Evolutionary conservation across 108 stramenopile species (phyloP).

Genomic region (Licmophora abbreviata): DNA sequence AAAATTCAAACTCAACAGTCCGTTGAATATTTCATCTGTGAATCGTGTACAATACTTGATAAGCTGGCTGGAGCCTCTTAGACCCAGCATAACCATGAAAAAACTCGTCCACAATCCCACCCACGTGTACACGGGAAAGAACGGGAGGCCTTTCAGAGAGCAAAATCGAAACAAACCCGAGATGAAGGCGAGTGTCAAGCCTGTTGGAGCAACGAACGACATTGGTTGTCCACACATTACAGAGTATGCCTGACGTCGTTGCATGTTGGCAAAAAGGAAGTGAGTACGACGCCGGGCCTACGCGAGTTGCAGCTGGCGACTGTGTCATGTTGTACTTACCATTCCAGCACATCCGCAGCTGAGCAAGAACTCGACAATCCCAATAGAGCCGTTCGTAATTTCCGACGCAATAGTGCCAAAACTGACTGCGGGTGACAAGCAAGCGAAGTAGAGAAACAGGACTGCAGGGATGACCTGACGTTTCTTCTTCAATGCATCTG

Average conservation of each 20-base stretch:
- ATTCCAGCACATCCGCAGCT: slow-evolving; percentile 81
- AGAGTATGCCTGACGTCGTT: slow-evolving; percentile 44
- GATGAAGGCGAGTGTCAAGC: slow-evolving; percentile 90
- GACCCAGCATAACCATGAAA: slow-evolving; percentile 75
- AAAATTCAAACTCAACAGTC: slow-evolving; percentile 88
- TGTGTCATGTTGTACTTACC: slow-evolving; percentile 22
- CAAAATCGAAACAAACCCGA: slow-evolving; percentile 82
- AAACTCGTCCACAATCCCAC: slow-evolving; percentile 90
- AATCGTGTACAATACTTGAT: slow-evolving; percentile 93
- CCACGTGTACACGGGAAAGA: slow-evolving; percentile 93
- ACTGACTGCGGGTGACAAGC: slow-evolving; percentile 87
- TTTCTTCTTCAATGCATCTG: slow-evolving; percentile 60
- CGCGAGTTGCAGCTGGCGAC: too few relatives aligned
- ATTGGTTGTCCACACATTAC: slow-evolving; percentile 92
- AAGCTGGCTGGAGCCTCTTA: slow-evolving; percentile 70
- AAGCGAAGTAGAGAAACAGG: slow-evolving; percentile 94
- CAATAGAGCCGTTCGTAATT: slow-evolving; percentile 83
- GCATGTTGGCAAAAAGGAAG: neutral
- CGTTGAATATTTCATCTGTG: slow-evolving; percentile 97
- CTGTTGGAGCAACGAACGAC: slow-evolving; percentile 96
- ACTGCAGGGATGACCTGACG: slow-evolving; percentile 72
- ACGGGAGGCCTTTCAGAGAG: slow-evolving; percentile 62
- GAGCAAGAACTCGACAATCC: slow-evolving; percentile 87
- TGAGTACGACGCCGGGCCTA: neutral
- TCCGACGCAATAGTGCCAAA: slow-evolving; percentile 89